Percentiles rank a stretch among this genome's conserved stretches.
Conservation (phyloP, 768 basidiomycete species). For the Mycena vulgaris region DNA sequence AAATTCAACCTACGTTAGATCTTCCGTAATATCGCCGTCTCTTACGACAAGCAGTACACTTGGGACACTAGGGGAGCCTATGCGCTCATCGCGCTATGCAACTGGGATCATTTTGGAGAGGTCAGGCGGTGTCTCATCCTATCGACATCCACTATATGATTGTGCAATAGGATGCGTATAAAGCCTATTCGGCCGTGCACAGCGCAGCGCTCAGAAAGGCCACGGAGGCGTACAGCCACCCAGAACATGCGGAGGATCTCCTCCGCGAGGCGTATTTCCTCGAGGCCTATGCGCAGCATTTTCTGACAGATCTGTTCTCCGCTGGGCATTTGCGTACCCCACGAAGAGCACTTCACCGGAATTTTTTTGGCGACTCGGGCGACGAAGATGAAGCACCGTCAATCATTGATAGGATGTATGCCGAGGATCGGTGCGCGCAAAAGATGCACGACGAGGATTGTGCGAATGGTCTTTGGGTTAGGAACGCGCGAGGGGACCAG, state of each 20-base stretch:
- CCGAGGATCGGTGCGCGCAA: not conserved
- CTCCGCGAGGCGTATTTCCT: not conserved
- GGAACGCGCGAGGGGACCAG: not conserved
- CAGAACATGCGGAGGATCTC: not conserved
- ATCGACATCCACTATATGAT: not conserved
- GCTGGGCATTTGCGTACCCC: conserved; percentile 17
- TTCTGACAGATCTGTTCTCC: conserved; percentile 16
- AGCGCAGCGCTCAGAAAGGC: not conserved
- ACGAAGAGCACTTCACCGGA: not conserved
- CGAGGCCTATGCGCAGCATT: conserved; percentile 10
- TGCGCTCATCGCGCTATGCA: not conserved
- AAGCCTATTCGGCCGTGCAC: not conserved
- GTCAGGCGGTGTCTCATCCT: too few species aligned
- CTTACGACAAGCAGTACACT: not conserved
- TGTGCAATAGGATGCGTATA: not conserved
- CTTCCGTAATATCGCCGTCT: not conserved
- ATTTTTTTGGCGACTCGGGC: not conserved
- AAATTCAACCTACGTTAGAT: not conserved
- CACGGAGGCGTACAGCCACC: not conserved
- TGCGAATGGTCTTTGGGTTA: conserved; percentile 19
- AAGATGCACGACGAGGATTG: conserved; percentile 19
- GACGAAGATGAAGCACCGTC: not conserved
- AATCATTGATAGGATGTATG: not conserved
- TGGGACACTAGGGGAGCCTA: not conserved
- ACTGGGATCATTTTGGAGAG: conserved; percentile 24